Conservation (phyloP, 306 rosid species). For the Citrullus amarus region DNA sequence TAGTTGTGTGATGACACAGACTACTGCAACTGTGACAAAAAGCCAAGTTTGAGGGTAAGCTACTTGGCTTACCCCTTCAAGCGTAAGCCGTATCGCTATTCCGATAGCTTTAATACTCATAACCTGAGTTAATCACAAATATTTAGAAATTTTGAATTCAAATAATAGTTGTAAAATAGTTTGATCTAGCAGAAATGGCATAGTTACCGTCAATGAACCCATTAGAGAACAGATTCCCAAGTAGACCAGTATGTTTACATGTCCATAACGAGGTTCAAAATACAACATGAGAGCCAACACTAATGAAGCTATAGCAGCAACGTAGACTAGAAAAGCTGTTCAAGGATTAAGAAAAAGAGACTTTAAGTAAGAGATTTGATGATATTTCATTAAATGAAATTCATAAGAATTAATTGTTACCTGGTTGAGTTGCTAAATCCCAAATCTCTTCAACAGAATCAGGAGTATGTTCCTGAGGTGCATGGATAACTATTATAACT, state of each 20-base stretch:
- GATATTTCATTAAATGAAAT: background rate
- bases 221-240: slow-evolving; percentile 81
- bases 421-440: slow-evolving; percentile 81
- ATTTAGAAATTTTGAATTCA: background rate
- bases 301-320: slow-evolving; percentile 43
- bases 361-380: background rate
- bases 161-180: background rate
- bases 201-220: slow-evolving; percentile 83
- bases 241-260: slow-evolving; percentile 65
- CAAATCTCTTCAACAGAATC: slow-evolving; percentile 72
- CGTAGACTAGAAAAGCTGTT: slow-evolving; percentile 58
- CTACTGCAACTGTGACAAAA: slow-evolving; percentile 58
- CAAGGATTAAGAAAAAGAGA: slow-evolving; percentile 1
- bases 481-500: slow-evolving; percentile 79
- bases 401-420: slow-evolving; percentile 17
- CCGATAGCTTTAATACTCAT: slow-evolving; percentile 94
- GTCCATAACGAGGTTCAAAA: slow-evolving; percentile 84
- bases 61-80: slow-evolving; percentile 72
- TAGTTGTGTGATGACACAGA: slow-evolving; percentile 77
- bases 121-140: slow-evolving; percentile 43
- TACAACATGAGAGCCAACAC: slow-evolving; percentile 65
- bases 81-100: slow-evolving; percentile 80
- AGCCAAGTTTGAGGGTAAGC: slow-evolving; percentile 96
- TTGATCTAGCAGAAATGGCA: background rate
- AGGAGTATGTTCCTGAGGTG: slow-evolving; percentile 76